Evolutionary conservation across 305 asterid species (phyloP).

Genomic region (Fraxinus xanthoxyloides): DNA sequence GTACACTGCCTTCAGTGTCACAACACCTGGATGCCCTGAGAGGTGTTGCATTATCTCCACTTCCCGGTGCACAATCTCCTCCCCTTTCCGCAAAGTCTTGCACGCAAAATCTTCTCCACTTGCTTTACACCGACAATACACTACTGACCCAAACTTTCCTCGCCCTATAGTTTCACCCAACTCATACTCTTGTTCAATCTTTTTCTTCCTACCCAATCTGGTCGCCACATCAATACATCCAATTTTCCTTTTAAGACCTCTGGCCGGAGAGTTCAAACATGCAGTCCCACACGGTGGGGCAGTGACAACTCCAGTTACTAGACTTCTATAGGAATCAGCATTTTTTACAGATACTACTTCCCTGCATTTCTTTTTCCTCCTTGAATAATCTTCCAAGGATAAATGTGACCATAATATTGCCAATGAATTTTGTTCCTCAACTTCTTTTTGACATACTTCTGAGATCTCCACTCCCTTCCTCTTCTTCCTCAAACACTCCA

Average conservation of each 20-base stretch:
- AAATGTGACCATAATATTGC: conserved; percentile 56
- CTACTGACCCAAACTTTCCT: conserved; percentile 80
- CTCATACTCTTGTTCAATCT: conserved; percentile 69
- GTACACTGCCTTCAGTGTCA: conserved; percentile 73
- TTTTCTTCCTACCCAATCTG: conserved; percentile 74
- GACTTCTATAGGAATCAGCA: conserved; percentile 40
- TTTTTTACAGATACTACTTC: conserved; percentile 44
- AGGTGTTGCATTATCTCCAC: conserved; percentile 96
- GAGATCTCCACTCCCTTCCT: conserved; percentile 66
- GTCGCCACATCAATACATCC: conserved; percentile 81
- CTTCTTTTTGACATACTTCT: conserved; percentile 26
- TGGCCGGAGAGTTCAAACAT: conserved; percentile 41
- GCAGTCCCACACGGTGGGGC: conserved; percentile 72
- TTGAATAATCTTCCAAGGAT: conserved; percentile 68
- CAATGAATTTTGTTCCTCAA: conserved; percentile 33
- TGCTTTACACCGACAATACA: conserved; percentile 56
- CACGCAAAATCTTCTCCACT: conserved; percentile 80
- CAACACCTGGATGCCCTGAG: conserved; percentile 83
- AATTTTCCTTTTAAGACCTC: conserved; percentile 86
- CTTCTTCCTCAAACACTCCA: conserved; percentile 82
- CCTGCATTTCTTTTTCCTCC: conserved; percentile 77
- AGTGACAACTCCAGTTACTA: conserved; percentile 63
- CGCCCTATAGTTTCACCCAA: conserved; percentile 55
- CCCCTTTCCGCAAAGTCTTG: conserved; percentile 71
- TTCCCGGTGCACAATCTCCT: conserved; percentile 85